These are phyloP conservation scores for Ulota crispa DNA, from an alignment of 225 moss, liverwort and hornwort species.

Conservation along the genomic window DNA sequence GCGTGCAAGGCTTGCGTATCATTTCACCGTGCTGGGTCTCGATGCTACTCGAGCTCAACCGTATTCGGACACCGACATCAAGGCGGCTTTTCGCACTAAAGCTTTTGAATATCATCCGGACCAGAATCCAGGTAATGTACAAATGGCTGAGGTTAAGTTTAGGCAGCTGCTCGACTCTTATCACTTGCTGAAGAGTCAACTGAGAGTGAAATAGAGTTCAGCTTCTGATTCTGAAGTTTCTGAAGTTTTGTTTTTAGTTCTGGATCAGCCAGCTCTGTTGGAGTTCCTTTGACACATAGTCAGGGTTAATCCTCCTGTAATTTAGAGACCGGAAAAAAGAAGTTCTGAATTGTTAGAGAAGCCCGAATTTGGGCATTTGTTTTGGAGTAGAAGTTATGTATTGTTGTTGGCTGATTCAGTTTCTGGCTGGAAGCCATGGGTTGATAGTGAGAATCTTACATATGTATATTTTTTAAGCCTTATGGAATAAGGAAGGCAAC, in stretches of 20 bases:
- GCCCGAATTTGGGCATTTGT: slow-evolving; percentile 17
- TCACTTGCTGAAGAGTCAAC: slow-evolving; percentile 56
- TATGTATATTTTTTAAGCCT: background rate
- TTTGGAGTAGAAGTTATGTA: slow-evolving; percentile 10
- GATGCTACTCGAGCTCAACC: slow-evolving; percentile 63
- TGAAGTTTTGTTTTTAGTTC: background rate
- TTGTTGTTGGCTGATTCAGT: slow-evolving; percentile 6
- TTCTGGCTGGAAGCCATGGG: background rate
- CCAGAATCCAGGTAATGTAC: slow-evolving; percentile 73
- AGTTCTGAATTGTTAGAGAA: background rate
- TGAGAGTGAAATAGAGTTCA: slow-evolving; percentile 41
- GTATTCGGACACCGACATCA: slow-evolving; percentile 79
- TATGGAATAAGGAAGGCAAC: too few species aligned
- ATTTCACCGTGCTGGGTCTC: slow-evolving; percentile 70
- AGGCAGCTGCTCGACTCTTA: slow-evolving; percentile 80
- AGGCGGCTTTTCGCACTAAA: slow-evolving; percentile 81
- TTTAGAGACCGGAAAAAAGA: background rate
- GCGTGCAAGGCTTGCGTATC: slow-evolving; percentile 51
- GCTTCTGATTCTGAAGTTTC: background rate
- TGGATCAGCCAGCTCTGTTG: slow-evolving; percentile 1
- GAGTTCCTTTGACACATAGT: background rate
- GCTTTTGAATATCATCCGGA: slow-evolving; percentile 88
- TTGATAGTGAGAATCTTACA: background rate
- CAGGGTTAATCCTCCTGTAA: slow-evolving; percentile 11
- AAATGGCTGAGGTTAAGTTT: slow-evolving; percentile 76